A percentile compares a stretch with the other conserved stretches of the same genome.
Evolutionary conservation across 106 monocot species (phyloP).

Genomic region (Xerophyta viscosa): DNA sequence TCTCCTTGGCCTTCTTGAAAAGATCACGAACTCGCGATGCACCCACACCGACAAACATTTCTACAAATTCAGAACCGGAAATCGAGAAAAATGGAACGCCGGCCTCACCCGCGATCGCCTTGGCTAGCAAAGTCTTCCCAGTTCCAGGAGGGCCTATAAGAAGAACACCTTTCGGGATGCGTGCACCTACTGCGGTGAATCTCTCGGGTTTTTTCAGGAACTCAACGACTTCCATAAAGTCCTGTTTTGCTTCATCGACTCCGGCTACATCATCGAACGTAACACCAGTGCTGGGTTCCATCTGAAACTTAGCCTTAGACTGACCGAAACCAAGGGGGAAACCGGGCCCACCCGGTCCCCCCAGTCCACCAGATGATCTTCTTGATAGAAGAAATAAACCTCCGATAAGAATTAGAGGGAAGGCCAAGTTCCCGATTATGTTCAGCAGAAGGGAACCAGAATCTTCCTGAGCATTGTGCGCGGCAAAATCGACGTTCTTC

Average conservation of each 20-base stretch:
- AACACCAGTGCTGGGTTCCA: conserved; percentile 98
- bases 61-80: conserved; percentile 98
- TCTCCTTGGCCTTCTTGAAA: conserved; percentile 96
- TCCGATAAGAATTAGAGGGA: conserved; percentile 82
- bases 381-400: conserved; percentile 89
- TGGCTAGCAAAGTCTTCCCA: conserved; percentile 95
- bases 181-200: conserved; percentile 94
- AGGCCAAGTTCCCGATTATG: conserved; percentile 89
- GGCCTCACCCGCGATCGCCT: conserved; percentile 98
- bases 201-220: conserved; percentile 99
- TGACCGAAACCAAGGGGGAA: conserved; percentile 81
- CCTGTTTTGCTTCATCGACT: conserved; percentile 97
- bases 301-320: conserved; percentile 96
- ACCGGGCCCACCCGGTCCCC: conserved; percentile 89
- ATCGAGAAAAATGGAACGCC: conserved; percentile 99
- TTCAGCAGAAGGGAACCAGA: conserved; percentile 89
- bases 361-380: conserved; percentile 79
- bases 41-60: conserved; percentile 98
- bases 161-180: conserved; percentile 97
- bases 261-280: conserved; percentile 99
- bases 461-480: conserved; percentile 87
- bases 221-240: conserved; percentile 99
- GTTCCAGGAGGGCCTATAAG: conserved; percentile 98
- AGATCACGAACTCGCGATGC: conserved; percentile 91
- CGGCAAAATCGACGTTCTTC: conserved; percentile 95